Conservation (phyloP, 805 yeast species). For the Tetrapisispora namnaoensis region DNA sequence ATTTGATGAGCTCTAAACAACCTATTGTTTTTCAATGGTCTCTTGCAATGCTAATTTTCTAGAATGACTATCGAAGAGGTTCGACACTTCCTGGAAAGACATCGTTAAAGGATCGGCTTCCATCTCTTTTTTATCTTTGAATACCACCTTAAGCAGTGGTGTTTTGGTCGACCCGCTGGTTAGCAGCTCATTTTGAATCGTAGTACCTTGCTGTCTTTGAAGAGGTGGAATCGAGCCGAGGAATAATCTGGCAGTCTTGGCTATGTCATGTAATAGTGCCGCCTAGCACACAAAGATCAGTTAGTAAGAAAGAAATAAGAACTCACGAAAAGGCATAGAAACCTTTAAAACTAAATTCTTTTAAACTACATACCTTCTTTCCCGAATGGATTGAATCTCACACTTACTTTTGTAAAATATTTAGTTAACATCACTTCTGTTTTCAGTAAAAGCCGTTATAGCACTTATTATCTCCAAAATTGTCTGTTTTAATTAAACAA, state of each 20-base stretch:
- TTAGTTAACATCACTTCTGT: constrained; percentile 71
- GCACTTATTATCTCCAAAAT: too few species aligned
- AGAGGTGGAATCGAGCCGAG: constrained; percentile 74
- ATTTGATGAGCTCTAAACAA: too few species aligned
- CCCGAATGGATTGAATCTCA: constrained; percentile 71
- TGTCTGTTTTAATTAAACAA: too few species aligned
- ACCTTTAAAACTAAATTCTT: too few species aligned
- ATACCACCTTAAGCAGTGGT: constrained; percentile 67
- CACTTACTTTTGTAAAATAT: constrained; percentile 67
- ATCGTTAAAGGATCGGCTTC: constrained; percentile 53
- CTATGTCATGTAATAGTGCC: constrained; percentile 21
- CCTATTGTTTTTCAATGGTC: constrained; percentile 38
- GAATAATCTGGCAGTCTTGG: constrained; percentile 71
- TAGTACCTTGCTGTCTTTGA: constrained; percentile 46
- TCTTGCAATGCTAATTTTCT: constrained; percentile 69
- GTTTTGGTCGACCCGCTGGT: constrained; percentile 33
- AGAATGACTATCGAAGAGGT: constrained; percentile 70
- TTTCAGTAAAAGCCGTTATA: neutral
- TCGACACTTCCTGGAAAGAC: constrained; percentile 52
- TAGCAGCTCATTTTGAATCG: constrained; percentile 54
- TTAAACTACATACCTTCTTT: constrained; percentile 40
- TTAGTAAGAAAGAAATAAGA: neutral
- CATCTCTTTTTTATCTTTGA: constrained; percentile 67
- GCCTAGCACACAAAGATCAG: neutral
- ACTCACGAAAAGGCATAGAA: neutral